Base-by-base conservation (phyloP, 257 asterid genomes). In the Solanum pinnatisectum region DNA sequence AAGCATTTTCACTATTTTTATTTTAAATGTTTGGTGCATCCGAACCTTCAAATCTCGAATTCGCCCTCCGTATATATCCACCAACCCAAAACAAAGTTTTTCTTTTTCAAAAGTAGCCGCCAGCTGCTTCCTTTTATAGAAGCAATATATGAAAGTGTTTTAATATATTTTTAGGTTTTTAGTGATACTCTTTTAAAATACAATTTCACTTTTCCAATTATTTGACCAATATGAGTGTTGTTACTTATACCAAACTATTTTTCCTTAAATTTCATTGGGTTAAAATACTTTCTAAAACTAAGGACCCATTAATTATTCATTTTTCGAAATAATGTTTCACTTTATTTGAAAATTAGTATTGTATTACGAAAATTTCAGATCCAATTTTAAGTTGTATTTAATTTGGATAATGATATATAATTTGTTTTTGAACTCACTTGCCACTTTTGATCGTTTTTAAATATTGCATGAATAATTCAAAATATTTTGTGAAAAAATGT, bases 11-110 rank as follows among this genome's bases (percentile, higher is more conserved):
- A 16, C 23, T 52, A 52, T 52, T 52, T 52, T 52, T 52, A 52
- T 52, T 52, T 52, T 52, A 7, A 18, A 0, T 52, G 10, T 0
- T 18, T 18, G 1, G 1, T 52, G 0, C 23, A 52, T 2, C 10
- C n/a, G 0, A 1, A 0, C 1, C 4, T 18, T 52, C 4, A 6
- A 52, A 52, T 52, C 2, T 4, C 0, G 1, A 6, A 18, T 52
- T 52, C 1, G 0, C 4, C 4, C n/a, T 2, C n/a, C 0, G 0
- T 52, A 18, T 52, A 52, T 52, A 52, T 73, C 46, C 81, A 73
- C 81, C 44, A 73, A 4, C 7, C 81, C 11, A 6, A 68, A 33
- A 36, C 32, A 72, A 25, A 7, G 3, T 0, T 1, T 6, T 32
- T 33, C 8, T 72, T 1, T 4, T 72, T 16, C 79, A 72, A 35